Base-by-base conservation (phyloP, 2,329 filamentous ascomycete species). In the Dendryphion nanum region DNA sequence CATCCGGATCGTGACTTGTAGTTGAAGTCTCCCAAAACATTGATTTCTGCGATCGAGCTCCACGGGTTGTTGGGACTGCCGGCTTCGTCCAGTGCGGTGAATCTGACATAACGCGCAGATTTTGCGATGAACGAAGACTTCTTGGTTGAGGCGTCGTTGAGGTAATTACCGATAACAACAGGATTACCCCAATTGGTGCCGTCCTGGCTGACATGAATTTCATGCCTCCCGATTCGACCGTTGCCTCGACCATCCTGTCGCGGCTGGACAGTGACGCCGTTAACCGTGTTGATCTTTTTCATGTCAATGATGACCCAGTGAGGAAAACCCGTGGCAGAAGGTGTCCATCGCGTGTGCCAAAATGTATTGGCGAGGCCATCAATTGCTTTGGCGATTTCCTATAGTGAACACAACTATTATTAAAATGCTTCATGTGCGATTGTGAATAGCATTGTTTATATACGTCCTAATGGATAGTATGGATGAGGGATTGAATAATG, bases 161-260 rank as follows among this genome's bases (percentile, higher is more conserved):
- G 44, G 12, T 48, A 60, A 14, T 52, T 59, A 5, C 54, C 58
- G 6, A 49, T 35, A 6, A 53, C 62, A n/a, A 58, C 49, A 2
- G 44, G 45, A 12, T 44, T 37, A 15, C 37, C 38, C 53, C 53
- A 67, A 31, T 44, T 61, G 5, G 41, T 40, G 14, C 51, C 55
- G 36, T 67, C 60, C 7, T 41, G 47, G 30, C 61, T 64, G 23
- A 59, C 28, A 35, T 63, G 48, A 28, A 66, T 53, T 6, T 19
- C 52, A 38, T 67, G 61, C n/a, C 53, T 42, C 13, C 64, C 64
- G 33, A 67, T 65, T 17, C 59, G 61, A 6, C 65, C 63, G 39
- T 67, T 66, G 2, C 23, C 40, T n/a, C 26, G 48, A 16, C 50
- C 50, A 37, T 63, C 60, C 33, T 65, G 62, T 8, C 62, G 55